Evolutionary conservation across 2,329 filamentous ascomycete genomes (phyloP), one percentile per base, ranked within the genome.

Genomic region (Paraphoma chrysanthemicola): DNA sequence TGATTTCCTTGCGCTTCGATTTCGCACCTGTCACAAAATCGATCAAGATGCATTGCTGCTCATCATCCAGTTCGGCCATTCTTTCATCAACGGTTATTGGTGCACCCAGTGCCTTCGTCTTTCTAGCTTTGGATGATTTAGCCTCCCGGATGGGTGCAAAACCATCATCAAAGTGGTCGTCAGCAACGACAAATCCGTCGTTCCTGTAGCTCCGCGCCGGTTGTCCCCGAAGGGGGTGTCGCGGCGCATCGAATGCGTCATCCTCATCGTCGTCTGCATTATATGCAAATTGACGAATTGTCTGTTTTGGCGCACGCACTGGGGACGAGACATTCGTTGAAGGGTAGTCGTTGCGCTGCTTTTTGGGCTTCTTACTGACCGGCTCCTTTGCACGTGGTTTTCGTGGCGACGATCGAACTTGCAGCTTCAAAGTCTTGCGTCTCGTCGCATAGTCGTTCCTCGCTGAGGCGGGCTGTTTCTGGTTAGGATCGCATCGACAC

Each of bases 271-370:
- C 67, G 17, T 66, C 62, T 33, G 69, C 59, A 42, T 70, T 47
- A 56, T 68, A 70, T 18, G 60, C 59, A 49, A 61, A 74, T 31
- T 69, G 61, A 28, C 58, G 66, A 16, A 75, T 70, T 64, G 71
- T 65, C 23, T 73, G 72, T 53, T 78, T 77, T 7, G 78, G 70
- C 28, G 80, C 77, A 64, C 84, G 82, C 10, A 87, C 68, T 3
- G 88, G 88, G 16, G 88, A 90, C 0, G 88, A 89, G 3, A 91
- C 81, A 62, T 89, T 87, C 1, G 89, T 90, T 0, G 88, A 90
- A 4, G 87, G 86, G 67, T 83, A 79, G 29, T 82, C 79, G 43
- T 80, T 73, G 29, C 74, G 77, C 48, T 66, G 69, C 52, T 75
- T 77, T 23, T 65, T 68, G 17, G 54, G 58, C 38, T 66, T 70